Conservation (phyloP, 768 basidiomycete species). For the Boletus patriciae region DNA sequence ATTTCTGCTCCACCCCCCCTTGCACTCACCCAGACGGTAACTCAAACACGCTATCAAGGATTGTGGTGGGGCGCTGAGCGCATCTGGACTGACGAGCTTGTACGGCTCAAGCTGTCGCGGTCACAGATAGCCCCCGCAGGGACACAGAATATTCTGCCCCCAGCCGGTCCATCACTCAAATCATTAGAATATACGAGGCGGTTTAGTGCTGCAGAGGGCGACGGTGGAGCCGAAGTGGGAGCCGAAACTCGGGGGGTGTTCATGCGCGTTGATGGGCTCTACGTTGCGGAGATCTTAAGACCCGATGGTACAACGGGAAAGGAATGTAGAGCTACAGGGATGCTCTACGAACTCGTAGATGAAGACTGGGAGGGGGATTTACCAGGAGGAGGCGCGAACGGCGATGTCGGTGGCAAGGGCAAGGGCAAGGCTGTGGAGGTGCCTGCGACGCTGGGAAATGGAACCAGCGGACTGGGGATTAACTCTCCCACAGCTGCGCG, state of each 20-base stretch:
- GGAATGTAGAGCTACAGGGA: constrained; percentile 69
- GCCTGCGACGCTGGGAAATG: constrained; percentile 10
- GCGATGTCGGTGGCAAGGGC: constrained; percentile 21
- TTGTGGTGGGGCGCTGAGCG: constrained; percentile 90
- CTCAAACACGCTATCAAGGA: constrained; percentile 69
- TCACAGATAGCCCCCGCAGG: constrained; percentile 67
- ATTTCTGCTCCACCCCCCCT: constrained; percentile 18
- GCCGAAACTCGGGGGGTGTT: constrained; percentile 58
- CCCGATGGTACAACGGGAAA: constrained; percentile 42
- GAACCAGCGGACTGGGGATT: background rate
- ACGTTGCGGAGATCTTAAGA: constrained; percentile 54
- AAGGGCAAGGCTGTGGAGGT: constrained; percentile 35
- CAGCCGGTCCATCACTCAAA: constrained; percentile 53
- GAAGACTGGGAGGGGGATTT: constrained; percentile 55
- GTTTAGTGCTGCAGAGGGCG: constrained; percentile 5
- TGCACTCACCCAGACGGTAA: constrained; percentile 33
- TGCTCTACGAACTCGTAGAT: constrained; percentile 78
- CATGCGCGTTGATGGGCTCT: constrained; percentile 66
- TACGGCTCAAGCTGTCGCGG: constrained; percentile 72
- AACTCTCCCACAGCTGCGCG: constrained; percentile 9
- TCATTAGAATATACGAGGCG: constrained; percentile 30
- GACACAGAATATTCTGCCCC: constrained; percentile 54
- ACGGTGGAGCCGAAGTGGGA: constrained; percentile 18
- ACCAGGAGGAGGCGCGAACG: constrained; percentile 29
- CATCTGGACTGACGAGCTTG: constrained; percentile 84